Evolutionary conservation across 257 asterid genomes (phyloP).

Genomic region (Mentha longifolia): DNA sequence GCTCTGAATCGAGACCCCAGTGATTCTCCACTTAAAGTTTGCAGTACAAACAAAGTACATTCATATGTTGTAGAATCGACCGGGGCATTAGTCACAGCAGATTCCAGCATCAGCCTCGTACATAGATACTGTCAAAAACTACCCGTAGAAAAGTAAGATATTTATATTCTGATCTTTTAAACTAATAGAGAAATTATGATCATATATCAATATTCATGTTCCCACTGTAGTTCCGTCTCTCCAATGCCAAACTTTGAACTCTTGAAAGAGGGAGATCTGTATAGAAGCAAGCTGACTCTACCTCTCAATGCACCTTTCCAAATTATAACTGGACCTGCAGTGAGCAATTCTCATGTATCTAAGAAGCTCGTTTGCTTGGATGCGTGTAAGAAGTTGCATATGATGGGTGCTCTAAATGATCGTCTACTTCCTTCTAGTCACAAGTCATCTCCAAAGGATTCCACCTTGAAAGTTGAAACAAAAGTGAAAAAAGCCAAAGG

Average conservation of each 20-base stretch:
- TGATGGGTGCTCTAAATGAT: slow-evolving; percentile 65
- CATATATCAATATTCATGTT: slow-evolving; percentile 4
- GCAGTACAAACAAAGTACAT: slow-evolving; percentile 39
- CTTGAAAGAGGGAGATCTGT: slow-evolving; percentile 53
- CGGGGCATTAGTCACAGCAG: slow-evolving; percentile 70
- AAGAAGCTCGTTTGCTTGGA: slow-evolving; percentile 85
- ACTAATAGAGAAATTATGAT: background rate
- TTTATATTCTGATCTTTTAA: slow-evolving; percentile 19
- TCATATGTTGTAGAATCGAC: slow-evolving; percentile 65
- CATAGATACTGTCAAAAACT: slow-evolving; percentile 70
- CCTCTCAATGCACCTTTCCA: slow-evolving; percentile 81
- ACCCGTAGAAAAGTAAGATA: slow-evolving; percentile 63
- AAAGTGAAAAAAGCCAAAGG: slow-evolving; percentile 28
- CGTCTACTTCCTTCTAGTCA: slow-evolving; percentile 57
- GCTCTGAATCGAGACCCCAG: slow-evolving; percentile 46
- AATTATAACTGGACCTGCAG: slow-evolving; percentile 62
- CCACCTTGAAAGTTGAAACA: slow-evolving; percentile 25
- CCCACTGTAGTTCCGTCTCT: slow-evolving; percentile 48
- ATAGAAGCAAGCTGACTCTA: slow-evolving; percentile 64
- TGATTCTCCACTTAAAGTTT: slow-evolving; percentile 40
- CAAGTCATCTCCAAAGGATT: slow-evolving; percentile 43
- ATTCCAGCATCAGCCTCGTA: slow-evolving; percentile 71
- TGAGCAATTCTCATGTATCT: slow-evolving; percentile 47
- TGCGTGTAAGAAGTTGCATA: slow-evolving; percentile 87
- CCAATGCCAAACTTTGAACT: slow-evolving; percentile 62